Conservation (phyloP, 2,329 filamentous ascomycete genomes). For the Trichoderma guizhouense region DNA sequence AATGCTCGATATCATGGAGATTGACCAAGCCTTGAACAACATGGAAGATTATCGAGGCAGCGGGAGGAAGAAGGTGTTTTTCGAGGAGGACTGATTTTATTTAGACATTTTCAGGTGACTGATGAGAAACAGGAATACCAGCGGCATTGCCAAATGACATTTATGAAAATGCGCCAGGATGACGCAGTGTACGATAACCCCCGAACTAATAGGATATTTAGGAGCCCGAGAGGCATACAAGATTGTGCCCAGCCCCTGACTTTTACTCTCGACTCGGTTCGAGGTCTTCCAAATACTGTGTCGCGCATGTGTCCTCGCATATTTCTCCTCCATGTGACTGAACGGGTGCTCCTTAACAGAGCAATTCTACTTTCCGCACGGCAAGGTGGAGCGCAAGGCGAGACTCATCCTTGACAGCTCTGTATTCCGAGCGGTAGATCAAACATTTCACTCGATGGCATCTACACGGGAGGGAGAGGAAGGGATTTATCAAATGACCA, state of each 20-base stretch:
- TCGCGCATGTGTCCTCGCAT: background rate
- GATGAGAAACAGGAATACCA: slow-evolving; percentile 24
- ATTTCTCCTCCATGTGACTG: background rate
- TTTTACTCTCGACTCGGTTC: background rate
- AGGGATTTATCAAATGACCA: slow-evolving; percentile 36
- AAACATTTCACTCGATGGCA: slow-evolving; percentile 35
- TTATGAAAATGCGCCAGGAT: slow-evolving; percentile 3
- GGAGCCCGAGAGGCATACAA: slow-evolving; percentile 1
- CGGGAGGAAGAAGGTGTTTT: slow-evolving; percentile 51
- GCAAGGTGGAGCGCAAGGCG: slow-evolving; percentile 74
- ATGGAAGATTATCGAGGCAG: slow-evolving; percentile 50
- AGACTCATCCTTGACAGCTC: slow-evolving; percentile 70
- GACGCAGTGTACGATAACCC: slow-evolving; percentile 25
- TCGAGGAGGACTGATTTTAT: slow-evolving; percentile 40
- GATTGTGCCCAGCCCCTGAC: background rate
- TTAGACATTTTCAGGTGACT: slow-evolving; percentile 21
- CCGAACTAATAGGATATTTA: slow-evolving; percentile 18
- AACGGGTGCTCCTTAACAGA: background rate
- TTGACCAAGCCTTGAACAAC: slow-evolving; percentile 56
- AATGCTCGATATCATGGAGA: slow-evolving; percentile 64
- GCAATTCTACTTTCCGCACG: slow-evolving; percentile 51
- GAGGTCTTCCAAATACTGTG: background rate
- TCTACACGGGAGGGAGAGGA: slow-evolving; percentile 34
- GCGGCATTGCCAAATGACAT: slow-evolving; percentile 16
- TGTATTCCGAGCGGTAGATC: slow-evolving; percentile 73